Evolutionary conservation across 192 early-diverging fungal genomes (phyloP), one percentile per base, ranked within the genome.

Genomic region (Jimgerdemannia flammicorona): DNA sequence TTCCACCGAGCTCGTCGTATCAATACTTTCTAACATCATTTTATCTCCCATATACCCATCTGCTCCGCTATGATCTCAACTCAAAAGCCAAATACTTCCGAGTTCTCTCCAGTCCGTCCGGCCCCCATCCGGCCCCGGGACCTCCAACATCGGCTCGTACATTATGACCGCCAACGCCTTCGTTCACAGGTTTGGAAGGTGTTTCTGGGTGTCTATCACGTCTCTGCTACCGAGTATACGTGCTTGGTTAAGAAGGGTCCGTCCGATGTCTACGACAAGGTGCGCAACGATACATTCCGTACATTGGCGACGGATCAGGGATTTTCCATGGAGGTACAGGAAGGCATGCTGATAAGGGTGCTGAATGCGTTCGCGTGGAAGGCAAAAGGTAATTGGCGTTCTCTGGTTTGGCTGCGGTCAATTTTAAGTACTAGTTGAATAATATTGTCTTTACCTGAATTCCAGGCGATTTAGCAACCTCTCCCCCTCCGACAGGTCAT

Each of bases 351-450:
- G 19, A 88, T 92, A 18, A 81, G 97, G 11, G 86, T 96, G 18
- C 82, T 98, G 39, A 96, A 96, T 80, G 92, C 94, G 0, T 92
- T 96, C 83, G 91, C 90, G 43, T 95, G 95, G 90, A 93, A 91
- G 67, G 88, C 89, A 70, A 87, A 90, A 82, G 93, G 95, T 94
- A 85, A 78, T 74, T 40, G 29, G 29, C 29, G 29, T 29, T 29
- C 29, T 29, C 29, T 29, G 29, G 29, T 29, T 29, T 29, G 29
- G 29, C 29, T 29, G 29, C 49, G 2, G 49, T 6, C 49, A 10
- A 14, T 59, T 59, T 10, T 10, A 6, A 14, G 2, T 59, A 59
- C 49, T 10, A 59, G 49, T 59, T 59, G 49, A 14, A 59, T 59
- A 59, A 14, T 14, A 59, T 59, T 59, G 49, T 14, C 49, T 59